Conservation (phyloP, 208 protist species). For the Angomonas deanei region DNA sequence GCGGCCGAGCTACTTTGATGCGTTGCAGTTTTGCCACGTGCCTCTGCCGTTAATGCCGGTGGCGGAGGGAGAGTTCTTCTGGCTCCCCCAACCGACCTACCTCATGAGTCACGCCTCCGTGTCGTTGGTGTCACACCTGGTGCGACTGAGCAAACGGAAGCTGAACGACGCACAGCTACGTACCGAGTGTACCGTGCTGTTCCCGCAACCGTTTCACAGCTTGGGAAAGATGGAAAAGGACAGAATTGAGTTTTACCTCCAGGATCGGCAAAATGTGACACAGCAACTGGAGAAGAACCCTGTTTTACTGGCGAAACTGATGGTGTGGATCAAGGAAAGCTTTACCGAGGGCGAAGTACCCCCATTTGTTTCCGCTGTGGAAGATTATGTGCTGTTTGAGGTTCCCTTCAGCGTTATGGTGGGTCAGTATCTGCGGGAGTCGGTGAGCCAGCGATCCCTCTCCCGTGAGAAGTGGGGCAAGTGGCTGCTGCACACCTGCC, state of each 20-base stretch:
- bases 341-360: neutral
- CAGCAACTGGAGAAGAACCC: slow-evolving; percentile 40
- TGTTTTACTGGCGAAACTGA: slow-evolving; percentile 28
- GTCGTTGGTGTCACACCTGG: slow-evolving; percentile 14
- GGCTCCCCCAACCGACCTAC: slow-evolving; percentile 11
- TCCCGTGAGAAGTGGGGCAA: slow-evolving; percentile 21
- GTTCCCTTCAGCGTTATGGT: slow-evolving; percentile 30
- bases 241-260: slow-evolving; percentile 8
- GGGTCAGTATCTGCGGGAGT: slow-evolving; percentile 53
- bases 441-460: slow-evolving; percentile 26
- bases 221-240: slow-evolving; percentile 4
- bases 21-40: neutral
- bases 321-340: slow-evolving; percentile 20
- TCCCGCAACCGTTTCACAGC: neutral
- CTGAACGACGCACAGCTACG: slow-evolving; percentile 22
- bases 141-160: slow-evolving; percentile 14
- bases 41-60: slow-evolving; percentile 36
- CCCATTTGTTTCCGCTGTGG: slow-evolving; percentile 15
- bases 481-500: slow-evolving; percentile 30
- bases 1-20: neutral
- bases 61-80: slow-evolving; percentile 41
- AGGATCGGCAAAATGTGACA: slow-evolving; percentile 3
- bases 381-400: slow-evolving; percentile 26
- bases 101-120: neutral
- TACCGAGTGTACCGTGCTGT: slow-evolving; percentile 13